phyloP scores from a whole-genome alignment of 495 filamentous ascomycete species.

The Tetracladium setigerum region DNA sequence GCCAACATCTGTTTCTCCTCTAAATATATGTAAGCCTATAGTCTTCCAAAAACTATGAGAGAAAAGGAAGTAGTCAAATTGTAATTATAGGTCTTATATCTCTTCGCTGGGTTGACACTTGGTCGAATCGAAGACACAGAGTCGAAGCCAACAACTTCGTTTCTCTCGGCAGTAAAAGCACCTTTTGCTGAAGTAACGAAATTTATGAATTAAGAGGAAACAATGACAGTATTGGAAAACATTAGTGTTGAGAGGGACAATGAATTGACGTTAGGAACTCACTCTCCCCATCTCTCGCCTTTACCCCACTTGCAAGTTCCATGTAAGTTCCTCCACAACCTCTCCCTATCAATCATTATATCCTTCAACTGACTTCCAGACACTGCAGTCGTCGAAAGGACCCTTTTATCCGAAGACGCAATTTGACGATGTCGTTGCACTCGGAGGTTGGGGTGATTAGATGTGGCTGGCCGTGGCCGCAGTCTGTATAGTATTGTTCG shows the following conservation, averaged over 20 bases:
- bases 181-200: too few species aligned
- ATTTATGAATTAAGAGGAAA: too few species aligned
- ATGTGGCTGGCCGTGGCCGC: too few species aligned
- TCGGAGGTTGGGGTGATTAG: too few species aligned
- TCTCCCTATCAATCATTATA: slow-evolving; percentile 48
- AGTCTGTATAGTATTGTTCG: too few species aligned
- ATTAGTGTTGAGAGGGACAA: background rate
- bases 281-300: slow-evolving; percentile 59
- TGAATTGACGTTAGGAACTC: slow-evolving; percentile 23
- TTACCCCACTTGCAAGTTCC: slow-evolving; percentile 60
- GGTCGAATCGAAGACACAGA: too few species aligned
- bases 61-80: slow-evolving; percentile 3
- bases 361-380: slow-evolving; percentile 18
- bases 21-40: slow-evolving; percentile 18
- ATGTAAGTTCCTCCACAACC: slow-evolving; percentile 56
- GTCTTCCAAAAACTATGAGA: background rate
- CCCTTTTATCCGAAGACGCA: background rate
- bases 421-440: too few species aligned
- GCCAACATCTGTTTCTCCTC: slow-evolving; percentile 51
- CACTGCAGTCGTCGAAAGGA: slow-evolving; percentile 11
- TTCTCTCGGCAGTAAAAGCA: too few species aligned
- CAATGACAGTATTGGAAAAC: background rate
- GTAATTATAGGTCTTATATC: background rate
- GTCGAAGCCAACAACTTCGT: too few species aligned
- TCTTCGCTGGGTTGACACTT: background rate